phyloP scores from a whole-genome alignment of 2,329 filamentous ascomycete species.

The Fusarium robinianum region DNA sequence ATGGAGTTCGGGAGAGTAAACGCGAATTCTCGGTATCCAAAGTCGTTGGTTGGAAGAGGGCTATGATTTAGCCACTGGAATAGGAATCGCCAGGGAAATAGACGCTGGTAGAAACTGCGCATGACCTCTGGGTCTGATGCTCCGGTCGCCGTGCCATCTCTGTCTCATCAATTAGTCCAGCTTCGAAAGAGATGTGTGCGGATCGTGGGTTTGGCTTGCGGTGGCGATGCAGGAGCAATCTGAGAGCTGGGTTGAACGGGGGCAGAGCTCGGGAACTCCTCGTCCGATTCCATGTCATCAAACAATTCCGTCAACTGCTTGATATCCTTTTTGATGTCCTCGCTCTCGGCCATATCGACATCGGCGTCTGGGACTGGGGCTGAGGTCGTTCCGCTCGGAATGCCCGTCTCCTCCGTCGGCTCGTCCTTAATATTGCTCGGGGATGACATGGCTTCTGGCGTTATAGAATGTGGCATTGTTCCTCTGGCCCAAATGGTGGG shows the following conservation, averaged over 20 bases:
- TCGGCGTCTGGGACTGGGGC: conserved; percentile 22
- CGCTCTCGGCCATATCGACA: conserved; percentile 31
- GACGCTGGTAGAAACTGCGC: conserved; percentile 90
- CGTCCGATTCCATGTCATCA: conserved; percentile 61
- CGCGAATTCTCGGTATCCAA: conserved; percentile 92
- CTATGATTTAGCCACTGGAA: conserved; percentile 99
- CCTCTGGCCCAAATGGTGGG: not conserved
- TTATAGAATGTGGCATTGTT: conserved; percentile 31
- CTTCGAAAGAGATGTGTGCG: not conserved
- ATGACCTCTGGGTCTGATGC: conserved; percentile 81
- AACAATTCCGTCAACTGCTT: conserved; percentile 63
- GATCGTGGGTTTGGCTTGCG: conserved; percentile 43
- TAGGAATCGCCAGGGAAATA: conserved; percentile 92
- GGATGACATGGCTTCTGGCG: conserved; percentile 32
- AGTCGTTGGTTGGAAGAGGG: conserved; percentile 82
- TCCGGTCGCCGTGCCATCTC: conserved; percentile 45
- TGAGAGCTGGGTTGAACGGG: conserved; percentile 45
- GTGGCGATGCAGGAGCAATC: conserved; percentile 51
- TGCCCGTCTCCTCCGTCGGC: conserved; percentile 32
- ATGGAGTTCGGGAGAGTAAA: conserved; percentile 92
- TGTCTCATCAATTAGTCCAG: conserved; percentile 23
- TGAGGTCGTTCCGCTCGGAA: conserved; percentile 18
- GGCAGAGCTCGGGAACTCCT: conserved; percentile 62
- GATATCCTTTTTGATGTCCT: conserved; percentile 48
- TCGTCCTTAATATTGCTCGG: conserved; percentile 36